Percentiles rank a stretch among this genome's conserved stretches.
These are phyloP conservation scores for Gigaspora rosea DNA, from an alignment of 192 early-diverging fungal genomes.

Conservation along the genomic window DNA sequence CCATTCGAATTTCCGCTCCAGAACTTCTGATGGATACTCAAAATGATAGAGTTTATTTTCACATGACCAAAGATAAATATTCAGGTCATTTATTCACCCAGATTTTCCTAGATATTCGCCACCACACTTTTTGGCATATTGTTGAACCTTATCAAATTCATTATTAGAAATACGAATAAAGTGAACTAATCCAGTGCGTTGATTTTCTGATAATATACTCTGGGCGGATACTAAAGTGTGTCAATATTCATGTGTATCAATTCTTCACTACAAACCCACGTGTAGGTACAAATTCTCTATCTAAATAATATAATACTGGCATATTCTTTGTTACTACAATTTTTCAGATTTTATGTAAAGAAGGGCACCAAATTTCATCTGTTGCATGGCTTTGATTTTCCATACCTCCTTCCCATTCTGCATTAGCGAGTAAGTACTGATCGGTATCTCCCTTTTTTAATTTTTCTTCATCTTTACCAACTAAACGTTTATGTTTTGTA, in stretches of 20 bases:
- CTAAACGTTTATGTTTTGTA: not conserved
- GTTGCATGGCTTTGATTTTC: not conserved
- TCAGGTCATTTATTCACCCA: too few relatives aligned
- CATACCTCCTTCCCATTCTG: slow-evolving; percentile 5
- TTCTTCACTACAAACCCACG: not conserved
- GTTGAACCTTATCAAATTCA: too few relatives aligned
- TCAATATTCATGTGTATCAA: not conserved
- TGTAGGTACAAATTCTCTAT: not conserved
- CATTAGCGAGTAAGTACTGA: not conserved
- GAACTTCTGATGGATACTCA: too few relatives aligned
- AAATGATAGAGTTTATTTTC: too few relatives aligned
- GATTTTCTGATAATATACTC: too few relatives aligned
- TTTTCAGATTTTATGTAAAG: slow-evolving; percentile 5
- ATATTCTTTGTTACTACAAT: slow-evolving; percentile 5
- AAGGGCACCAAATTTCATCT: not conserved
- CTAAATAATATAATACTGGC: not conserved
- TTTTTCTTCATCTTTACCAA: not conserved
- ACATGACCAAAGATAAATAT: too few relatives aligned
- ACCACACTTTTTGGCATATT: too few relatives aligned
- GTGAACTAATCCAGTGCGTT: too few relatives aligned
- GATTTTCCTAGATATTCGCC: too few relatives aligned
- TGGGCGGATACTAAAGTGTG: too few relatives aligned
- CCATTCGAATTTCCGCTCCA: too few relatives aligned
- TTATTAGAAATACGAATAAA: too few relatives aligned
- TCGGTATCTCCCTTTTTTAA: not conserved